phyloP scores from a whole-genome alignment of 345 rosid species.

The Abelmoschus esculentus region DNA sequence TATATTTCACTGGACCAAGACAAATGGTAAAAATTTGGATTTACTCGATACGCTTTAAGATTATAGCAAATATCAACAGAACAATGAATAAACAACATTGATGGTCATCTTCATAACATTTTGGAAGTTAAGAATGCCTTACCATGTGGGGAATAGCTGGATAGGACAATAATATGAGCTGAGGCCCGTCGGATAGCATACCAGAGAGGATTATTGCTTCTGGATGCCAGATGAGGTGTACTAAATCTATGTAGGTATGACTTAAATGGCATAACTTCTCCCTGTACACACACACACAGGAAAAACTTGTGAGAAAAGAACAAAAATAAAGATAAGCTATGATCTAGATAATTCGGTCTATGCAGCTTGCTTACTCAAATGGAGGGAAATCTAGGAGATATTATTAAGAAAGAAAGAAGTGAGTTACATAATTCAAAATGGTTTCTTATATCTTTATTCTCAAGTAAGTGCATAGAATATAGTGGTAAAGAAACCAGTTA shows the following conservation, averaged over 20 bases:
- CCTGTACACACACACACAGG: slow-evolving; percentile 26
- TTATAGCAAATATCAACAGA: background rate
- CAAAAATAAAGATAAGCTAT: slow-evolving; percentile 6
- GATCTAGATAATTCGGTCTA: background rate
- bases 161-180: slow-evolving; percentile 84
- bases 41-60: background rate
- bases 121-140: slow-evolving; percentile 10
- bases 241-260: slow-evolving; percentile 66
- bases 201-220: slow-evolving; percentile 81
- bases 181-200: slow-evolving; percentile 87
- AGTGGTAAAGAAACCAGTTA: background rate
- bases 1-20: slow-evolving; percentile 35
- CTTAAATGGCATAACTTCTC: slow-evolving; percentile 78
- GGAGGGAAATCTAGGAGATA: background rate
- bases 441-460: background rate
- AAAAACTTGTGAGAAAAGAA: background rate
- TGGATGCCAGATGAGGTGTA: slow-evolving; percentile 74
- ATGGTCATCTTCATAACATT: background rate
- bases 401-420: background rate
- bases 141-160: slow-evolving; percentile 95
- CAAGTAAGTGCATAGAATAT: background rate
- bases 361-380: background rate
- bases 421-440: background rate
- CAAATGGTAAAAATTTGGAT: background rate
- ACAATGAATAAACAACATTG: background rate